phyloP scores from a whole-genome alignment of 257 asterid genomes.

The Solanum pimpinellifolium region DNA sequence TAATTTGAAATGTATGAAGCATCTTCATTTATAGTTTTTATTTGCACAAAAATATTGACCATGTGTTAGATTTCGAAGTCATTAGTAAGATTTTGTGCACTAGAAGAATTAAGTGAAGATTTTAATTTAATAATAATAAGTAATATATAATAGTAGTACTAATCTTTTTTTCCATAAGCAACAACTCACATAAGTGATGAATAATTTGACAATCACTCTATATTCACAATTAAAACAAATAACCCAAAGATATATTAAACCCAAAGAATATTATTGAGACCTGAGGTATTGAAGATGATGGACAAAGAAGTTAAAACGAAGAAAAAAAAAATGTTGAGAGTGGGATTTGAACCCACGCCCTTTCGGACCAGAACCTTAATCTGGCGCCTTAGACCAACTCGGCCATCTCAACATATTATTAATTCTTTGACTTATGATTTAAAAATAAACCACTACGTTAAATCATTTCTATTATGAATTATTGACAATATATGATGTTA shows the following conservation, averaged over 20 bases:
- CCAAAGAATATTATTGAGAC: no score
- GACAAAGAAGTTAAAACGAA: no score
- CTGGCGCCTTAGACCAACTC: conserved; percentile 99
- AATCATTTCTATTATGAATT: no score
- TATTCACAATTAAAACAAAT: neutral
- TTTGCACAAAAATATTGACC: neutral
- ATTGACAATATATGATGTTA: neutral
- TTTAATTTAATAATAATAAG: neutral
- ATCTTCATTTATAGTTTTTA: neutral
- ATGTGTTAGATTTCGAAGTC: neutral
- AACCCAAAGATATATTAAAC: neutral
- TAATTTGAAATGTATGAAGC: neutral
- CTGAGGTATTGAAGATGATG: no score
- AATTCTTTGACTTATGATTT: rapidly evolving
- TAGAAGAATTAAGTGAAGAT: neutral
- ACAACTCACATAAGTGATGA: neutral
- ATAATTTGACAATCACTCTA: neutral
- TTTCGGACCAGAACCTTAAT: conserved; percentile 99
- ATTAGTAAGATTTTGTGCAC: neutral
- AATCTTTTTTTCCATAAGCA: neutral
- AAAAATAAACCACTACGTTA: neutral
- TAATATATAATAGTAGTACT: neutral
- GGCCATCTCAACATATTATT: conserved; percentile 70
- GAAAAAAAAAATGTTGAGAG: conserved; percentile 35
- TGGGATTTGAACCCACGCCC: conserved; percentile 99